Evolutionary conservation across 441 rosid species (phyloP).

Genomic region (Pelargonium citronellum): DNA sequence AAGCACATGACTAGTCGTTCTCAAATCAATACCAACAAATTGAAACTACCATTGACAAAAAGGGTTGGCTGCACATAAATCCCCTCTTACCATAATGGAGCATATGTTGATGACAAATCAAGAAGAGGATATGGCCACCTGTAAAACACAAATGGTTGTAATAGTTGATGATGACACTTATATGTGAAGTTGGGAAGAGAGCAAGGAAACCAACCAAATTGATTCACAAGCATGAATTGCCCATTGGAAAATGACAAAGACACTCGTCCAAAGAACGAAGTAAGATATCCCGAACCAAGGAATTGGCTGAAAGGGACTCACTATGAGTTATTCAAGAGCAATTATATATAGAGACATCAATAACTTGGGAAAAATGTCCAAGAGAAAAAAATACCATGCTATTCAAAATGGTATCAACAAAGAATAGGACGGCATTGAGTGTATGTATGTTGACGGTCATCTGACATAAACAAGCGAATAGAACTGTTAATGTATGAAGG

Average conservation of each 20-base stretch:
- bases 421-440: conserved; percentile 41
- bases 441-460: conserved; percentile 52
- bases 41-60: too few relatives aligned
- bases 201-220: conserved; percentile 20
- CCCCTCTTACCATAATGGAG: conserved; percentile 35
- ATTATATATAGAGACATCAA: neutral
- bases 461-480: conserved; percentile 25
- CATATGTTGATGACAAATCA: conserved; percentile 35
- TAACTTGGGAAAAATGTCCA: neutral
- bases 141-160: conserved; percentile 1
- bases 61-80: too few relatives aligned
- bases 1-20: neutral
- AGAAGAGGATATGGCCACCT: conserved; percentile 64
- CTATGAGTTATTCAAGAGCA: neutral
- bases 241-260: conserved; percentile 50
- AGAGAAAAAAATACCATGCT: conserved; percentile 32
- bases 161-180: neutral
- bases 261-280: conserved; percentile 46
- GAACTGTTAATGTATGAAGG: neutral
- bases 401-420: conserved; percentile 48
- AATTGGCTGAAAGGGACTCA: conserved; percentile 33
- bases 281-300: conserved; percentile 46
- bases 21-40: neutral
- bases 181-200: neutral
- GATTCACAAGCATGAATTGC: conserved; percentile 38